Base-by-base conservation (phyloP, 805 yeast species). In the Pichia californica region DNA sequence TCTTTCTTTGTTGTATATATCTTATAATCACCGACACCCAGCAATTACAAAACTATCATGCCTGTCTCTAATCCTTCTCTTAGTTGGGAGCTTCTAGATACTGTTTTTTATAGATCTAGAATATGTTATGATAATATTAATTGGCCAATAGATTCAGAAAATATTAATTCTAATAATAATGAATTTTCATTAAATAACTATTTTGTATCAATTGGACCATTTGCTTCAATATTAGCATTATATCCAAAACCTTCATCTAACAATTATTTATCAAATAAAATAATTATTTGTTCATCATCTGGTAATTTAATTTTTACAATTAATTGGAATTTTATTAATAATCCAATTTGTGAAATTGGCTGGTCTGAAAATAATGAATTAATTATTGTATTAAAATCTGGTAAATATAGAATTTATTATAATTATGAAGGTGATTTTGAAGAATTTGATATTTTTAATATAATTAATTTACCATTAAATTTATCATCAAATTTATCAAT, bases 61-160 rank as follows among this genome's bases (percentile, higher is more conserved):
- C 47, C 54, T 25, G 31, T 46, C 1, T 23, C 56, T 2, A 59
- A 56, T 35, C 69, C 69, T 7, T 61, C 66, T 38, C 42, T 64
- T 23, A 63, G 62, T 35, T 88, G 97, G 97, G 95, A 88, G 59
- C 73, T 81, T 50, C 70, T 88, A 16, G 79, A 77, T 42, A 77
- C 79, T 59, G 82, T 77, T 9, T 86, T 75, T 58, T 88, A 87
- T 52, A 68, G 83, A 43, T 69, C 73, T 15, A 62, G 81, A 43
- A 72, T 76, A 16, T 80, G 84, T 44, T 81, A 75, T 54, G 71
- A 66, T 1, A 78, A 52, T 11, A 18, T 41, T 26, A 62, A 70
- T 41, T 79, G 84, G 84, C 61, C 69, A 15, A 55, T 26, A 5
- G 13, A 31, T 10, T 14, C 15, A 8, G 26, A 28, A 14, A 70